Conservation (phyloP, 169 alveolate genomes). For the Plasmodium falciparum region DNA sequence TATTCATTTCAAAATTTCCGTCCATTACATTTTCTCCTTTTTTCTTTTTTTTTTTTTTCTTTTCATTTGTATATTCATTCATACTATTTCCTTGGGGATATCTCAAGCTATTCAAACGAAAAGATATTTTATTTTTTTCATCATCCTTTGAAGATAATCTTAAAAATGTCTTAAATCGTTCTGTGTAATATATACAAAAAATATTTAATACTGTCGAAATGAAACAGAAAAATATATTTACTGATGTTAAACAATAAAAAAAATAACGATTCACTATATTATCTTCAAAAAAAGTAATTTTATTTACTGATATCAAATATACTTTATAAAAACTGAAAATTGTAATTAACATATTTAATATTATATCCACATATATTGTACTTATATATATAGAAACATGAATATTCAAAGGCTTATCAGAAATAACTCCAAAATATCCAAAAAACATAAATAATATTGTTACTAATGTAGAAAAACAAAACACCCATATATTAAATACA, state of each 20-base stretch:
- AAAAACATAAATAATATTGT: conserved; percentile 40
- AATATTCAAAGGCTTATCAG: conserved; percentile 14
- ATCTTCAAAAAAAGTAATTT: conserved; percentile 3
- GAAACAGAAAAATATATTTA: conserved; percentile 17
- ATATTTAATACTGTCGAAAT: conserved; percentile 39
- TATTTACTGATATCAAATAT: conserved; percentile 3
- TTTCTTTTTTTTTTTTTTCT: not conserved
- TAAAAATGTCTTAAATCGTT: conserved; percentile 27
- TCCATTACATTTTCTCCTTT: not conserved
- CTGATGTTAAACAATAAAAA: conserved; percentile 23
- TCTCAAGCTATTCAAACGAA: not conserved
- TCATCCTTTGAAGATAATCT: not conserved
- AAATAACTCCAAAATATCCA: conserved; percentile 53
- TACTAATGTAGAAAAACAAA: conserved; percentile 6
- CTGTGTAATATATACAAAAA: conserved; percentile 19
- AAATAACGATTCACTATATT: conserved; percentile 14
- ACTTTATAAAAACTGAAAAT: conserved; percentile 8
- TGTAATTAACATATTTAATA: conserved; percentile 44
- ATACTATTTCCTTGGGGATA: not conserved
- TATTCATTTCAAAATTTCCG: not conserved
- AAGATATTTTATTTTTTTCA: not conserved
- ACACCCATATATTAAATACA: conserved; percentile 20
- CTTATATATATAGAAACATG: conserved; percentile 27
- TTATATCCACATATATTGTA: conserved; percentile 15
- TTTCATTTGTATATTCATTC: not conserved